Evolutionary conservation across 306 rosid genomes (phyloP).

Genomic region (Parietaria judaica): DNA sequence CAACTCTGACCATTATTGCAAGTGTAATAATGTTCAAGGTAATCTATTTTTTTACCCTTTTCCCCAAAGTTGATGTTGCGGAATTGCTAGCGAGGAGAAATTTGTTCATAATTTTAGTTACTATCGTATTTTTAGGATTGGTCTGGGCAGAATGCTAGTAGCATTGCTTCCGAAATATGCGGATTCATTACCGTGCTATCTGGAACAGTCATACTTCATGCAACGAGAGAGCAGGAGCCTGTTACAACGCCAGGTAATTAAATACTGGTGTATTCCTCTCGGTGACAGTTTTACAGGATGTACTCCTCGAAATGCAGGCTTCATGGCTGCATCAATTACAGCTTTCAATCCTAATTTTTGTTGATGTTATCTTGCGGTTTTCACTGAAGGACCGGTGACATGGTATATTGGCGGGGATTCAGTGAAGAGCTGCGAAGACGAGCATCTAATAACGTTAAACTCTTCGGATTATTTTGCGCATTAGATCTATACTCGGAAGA

Average conservation of each 20-base stretch:
- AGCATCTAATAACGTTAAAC: constrained; percentile 49
- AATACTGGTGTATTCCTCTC: neutral
- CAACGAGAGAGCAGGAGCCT: constrained; percentile 69
- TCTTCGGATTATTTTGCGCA: constrained; percentile 43
- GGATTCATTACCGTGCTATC: constrained; percentile 90
- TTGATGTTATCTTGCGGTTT: neutral
- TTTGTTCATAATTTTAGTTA: constrained; percentile 10
- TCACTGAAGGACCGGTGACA: constrained; percentile 46
- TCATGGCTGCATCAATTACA: too few species aligned
- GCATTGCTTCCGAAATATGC: constrained; percentile 82
- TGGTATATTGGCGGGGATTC: constrained; percentile 61
- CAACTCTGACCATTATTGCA: constrained; percentile 80
- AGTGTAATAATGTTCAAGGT: constrained; percentile 93
- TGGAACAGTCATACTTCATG: constrained; percentile 82
- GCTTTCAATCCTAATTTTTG: neutral
- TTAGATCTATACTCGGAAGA: constrained; percentile 19
- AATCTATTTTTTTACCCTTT: constrained; percentile 15
- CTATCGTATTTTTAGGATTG: constrained; percentile 57
- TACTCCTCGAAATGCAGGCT: neutral
- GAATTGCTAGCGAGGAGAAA: neutral
- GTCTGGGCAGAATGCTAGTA: constrained; percentile 73
- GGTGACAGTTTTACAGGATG: neutral
- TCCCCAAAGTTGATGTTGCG: neutral
- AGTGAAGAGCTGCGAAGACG: constrained; percentile 57
- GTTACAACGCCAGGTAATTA: constrained; percentile 51